Conservation (phyloP, 2,329 filamentous ascomycete genomes). For the Volutella citrinella region DNA sequence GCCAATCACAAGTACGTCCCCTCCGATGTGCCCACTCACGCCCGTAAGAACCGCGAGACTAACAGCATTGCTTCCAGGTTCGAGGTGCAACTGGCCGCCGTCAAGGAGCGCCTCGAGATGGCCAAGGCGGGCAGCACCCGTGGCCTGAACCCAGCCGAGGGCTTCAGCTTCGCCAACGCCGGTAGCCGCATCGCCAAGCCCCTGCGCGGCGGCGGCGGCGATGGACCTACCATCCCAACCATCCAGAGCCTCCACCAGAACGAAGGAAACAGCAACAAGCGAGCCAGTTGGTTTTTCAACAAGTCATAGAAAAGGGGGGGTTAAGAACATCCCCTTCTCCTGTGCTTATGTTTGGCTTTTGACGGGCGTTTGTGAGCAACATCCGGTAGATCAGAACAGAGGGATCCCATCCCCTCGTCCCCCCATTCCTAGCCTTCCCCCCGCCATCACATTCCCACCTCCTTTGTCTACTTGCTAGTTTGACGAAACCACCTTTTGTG, state of each 20-base stretch:
- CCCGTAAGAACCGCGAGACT: conserved; percentile 20
- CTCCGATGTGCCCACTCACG: not conserved
- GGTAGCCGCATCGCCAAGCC: conserved; percentile 69
- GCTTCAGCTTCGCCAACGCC: conserved; percentile 67
- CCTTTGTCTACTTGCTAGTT: conserved; percentile 13
- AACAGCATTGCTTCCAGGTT: conserved; percentile 59
- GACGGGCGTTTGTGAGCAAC: conserved; percentile 25
- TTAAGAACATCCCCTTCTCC: too few species aligned
- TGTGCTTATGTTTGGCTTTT: conserved; percentile 22
- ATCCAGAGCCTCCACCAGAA: conserved; percentile 59
- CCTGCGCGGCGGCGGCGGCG: conserved; percentile 59
- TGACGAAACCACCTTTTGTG: conserved; percentile 18
- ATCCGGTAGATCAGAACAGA: too few species aligned
- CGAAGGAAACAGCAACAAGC: conserved; percentile 56
- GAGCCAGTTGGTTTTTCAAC: conserved; percentile 73
- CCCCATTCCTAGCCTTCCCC: too few species aligned
- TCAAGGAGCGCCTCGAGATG: conserved; percentile 95
- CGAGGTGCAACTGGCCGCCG: conserved; percentile 91
- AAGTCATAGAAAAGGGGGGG: conserved; percentile 43
- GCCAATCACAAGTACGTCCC: conserved; percentile 88
- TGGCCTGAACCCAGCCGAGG: conserved; percentile 66
- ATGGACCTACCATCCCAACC: conserved; percentile 48
- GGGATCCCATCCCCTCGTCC: too few species aligned
- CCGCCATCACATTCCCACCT: too few species aligned
- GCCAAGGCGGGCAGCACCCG: conserved; percentile 90